A percentile compares a stretch with the other conserved stretches of the same genome.
phyloP scores from a whole-genome alignment of 768 basidiomycete genomes.

The Epithele typhae region DNA sequence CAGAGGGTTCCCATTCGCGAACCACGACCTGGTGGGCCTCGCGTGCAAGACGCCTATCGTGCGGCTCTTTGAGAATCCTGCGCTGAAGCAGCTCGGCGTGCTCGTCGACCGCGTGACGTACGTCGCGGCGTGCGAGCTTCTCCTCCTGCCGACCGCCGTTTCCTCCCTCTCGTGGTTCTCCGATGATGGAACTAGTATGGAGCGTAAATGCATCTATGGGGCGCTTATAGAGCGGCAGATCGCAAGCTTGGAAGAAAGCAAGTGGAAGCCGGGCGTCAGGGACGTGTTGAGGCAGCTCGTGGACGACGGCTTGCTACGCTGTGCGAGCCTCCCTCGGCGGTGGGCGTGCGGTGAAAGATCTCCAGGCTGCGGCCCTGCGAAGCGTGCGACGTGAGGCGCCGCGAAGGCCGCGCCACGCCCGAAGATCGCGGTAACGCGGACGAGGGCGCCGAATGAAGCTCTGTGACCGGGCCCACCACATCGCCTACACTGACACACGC shows the following conservation, averaged over 20 bases:
- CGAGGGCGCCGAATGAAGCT: conserved; percentile 27
- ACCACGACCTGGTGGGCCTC: conserved; percentile 32
- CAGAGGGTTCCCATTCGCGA: conserved; percentile 48
- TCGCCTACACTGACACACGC: too few relatives aligned
- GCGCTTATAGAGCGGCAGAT: conserved; percentile 61
- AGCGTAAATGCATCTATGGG: conserved; percentile 39
- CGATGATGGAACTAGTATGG: not conserved
- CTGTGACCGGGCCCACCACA: too few relatives aligned
- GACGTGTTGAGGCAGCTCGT: conserved; percentile 41
- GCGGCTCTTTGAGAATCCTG: conserved; percentile 36
- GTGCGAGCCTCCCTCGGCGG: conserved; percentile 10
- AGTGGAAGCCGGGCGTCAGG: conserved; percentile 54
- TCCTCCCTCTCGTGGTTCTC: conserved; percentile 34
- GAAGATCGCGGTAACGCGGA: conserved; percentile 12
- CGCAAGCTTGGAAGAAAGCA: conserved; percentile 45
- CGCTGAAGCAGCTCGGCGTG: conserved; percentile 50
- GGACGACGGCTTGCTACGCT: conserved; percentile 36
- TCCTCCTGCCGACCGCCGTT: conserved; percentile 38
- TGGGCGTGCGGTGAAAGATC: conserved; percentile 1
- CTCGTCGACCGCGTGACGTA: conserved; percentile 67
- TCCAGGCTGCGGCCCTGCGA: not conserved
- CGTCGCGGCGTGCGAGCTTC: conserved; percentile 62
- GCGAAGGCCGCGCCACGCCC: conserved; percentile 8
- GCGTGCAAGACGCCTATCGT: conserved; percentile 26
- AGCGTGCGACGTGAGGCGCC: conserved; percentile 5